Percentiles rank a stretch among this genome's conserved stretches.
These are phyloP conservation scores for Ceratobasidium sp. DNA, from an alignment of 1,284 basidiomycete species.

Conservation along the genomic window DNA sequence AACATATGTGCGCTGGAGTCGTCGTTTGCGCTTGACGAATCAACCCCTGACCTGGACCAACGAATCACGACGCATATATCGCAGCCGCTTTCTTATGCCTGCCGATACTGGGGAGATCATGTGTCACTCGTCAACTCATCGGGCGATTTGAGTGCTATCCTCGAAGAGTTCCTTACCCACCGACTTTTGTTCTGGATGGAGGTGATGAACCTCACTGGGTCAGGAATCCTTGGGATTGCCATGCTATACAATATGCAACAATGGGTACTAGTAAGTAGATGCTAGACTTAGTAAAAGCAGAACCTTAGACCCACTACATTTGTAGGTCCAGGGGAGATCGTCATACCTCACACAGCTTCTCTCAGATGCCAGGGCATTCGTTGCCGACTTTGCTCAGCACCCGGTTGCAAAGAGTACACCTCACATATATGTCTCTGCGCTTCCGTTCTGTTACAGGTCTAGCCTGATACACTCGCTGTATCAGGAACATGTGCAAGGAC, in stretches of 20 bases:
- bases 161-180: background rate
- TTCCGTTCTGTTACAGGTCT: background rate
- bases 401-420: background rate
- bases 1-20: slow-evolving; percentile 7
- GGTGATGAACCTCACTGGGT: background rate
- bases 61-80: background rate
- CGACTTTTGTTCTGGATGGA: background rate
- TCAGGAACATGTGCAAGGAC: background rate
- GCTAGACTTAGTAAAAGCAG: background rate
- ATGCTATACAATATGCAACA: background rate
- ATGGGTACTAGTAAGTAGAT: background rate
- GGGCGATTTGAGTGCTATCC: background rate
- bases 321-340: background rate
- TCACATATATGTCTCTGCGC: background rate
- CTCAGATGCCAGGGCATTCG: background rate
- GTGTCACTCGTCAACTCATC: background rate
- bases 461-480: background rate
- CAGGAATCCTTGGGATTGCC: background rate
- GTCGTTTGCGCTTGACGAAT: background rate
- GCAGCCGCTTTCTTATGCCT: background rate
- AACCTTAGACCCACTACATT: too few relatives aligned
- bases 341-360: background rate
- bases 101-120: background rate
- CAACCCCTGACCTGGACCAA: background rate
- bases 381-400: background rate